Conservation (phyloP, 1,284 basidiomycete species). For the Cryptococcus wingfieldii region DNA sequence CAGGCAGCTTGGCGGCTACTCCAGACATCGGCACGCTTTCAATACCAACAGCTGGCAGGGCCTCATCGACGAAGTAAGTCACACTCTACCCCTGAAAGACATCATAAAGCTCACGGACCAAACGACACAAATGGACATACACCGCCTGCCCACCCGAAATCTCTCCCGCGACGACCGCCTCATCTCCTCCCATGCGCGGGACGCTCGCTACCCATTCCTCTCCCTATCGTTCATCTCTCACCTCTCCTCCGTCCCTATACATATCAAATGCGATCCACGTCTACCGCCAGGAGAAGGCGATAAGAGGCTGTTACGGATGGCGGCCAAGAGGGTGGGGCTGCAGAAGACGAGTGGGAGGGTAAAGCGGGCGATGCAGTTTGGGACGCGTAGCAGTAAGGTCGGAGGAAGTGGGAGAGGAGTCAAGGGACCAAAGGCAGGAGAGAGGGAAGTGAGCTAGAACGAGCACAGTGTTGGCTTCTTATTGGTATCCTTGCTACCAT, state of each 20-base stretch:
- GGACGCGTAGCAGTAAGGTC: constrained; percentile 87
- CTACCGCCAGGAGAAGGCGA: constrained; percentile 67
- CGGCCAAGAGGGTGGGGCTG: constrained; percentile 65
- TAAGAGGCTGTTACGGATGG: constrained; percentile 74
- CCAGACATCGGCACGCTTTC: constrained; percentile 78
- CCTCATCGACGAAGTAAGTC: constrained; percentile 70
- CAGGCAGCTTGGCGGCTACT: constrained; percentile 82
- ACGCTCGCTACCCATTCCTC: constrained; percentile 85
- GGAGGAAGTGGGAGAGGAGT: constrained; percentile 18
- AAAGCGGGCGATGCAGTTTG: constrained; percentile 97
- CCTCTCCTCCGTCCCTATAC: constrained; percentile 68
- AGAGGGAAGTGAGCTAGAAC: constrained; percentile 10
- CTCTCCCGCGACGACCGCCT: constrained; percentile 91
- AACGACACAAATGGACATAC: constrained; percentile 78
- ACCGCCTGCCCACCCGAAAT: constrained; percentile 82
- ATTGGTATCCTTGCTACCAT: no score
- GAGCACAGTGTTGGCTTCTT: neutral
- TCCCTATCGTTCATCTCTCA: constrained; percentile 71
- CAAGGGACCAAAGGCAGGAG: constrained; percentile 24
- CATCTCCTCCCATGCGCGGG: constrained; percentile 80
- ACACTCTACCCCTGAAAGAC: neutral
- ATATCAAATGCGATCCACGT: constrained; percentile 67
- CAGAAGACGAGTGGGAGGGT: constrained; percentile 64
- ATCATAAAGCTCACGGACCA: neutral
- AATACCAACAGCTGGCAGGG: constrained; percentile 62